Evolutionary conservation across 352 stramenopile genomes (phyloP).

Genomic region (Thalassiosira hispida): DNA sequence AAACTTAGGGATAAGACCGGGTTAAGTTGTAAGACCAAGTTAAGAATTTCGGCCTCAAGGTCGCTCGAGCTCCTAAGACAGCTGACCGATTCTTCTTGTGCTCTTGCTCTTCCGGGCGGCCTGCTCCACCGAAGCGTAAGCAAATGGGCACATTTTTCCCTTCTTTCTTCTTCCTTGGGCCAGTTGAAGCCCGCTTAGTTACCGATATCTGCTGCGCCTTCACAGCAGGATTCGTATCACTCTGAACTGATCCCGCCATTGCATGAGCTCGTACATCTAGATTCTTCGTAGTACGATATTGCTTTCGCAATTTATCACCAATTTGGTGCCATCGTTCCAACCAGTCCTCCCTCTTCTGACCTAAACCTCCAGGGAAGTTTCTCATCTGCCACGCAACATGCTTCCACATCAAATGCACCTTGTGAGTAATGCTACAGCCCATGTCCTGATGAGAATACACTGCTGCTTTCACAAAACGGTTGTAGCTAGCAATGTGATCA

Average conservation of each 20-base stretch:
- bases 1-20: too few species aligned
- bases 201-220: not conserved
- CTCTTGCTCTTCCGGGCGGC: too few species aligned
- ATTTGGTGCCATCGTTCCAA: conserved; percentile 20
- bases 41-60: too few species aligned
- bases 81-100: too few species aligned
- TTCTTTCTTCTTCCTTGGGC: not conserved
- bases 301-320: not conserved
- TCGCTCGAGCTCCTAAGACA: too few species aligned
- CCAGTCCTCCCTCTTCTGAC: conserved; percentile 41
- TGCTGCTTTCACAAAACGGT: conserved; percentile 22
- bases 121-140: too few species aligned
- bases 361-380: conserved; percentile 17
- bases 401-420: conserved; percentile 42
- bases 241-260: not conserved
- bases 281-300: conserved; percentile 4
- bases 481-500: conserved; percentile 14
- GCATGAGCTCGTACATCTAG: not conserved
- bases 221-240: conserved; percentile 13
- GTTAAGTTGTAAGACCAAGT: too few species aligned
- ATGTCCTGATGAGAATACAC: conserved; percentile 11
- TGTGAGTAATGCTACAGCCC: conserved; percentile 34
- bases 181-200: too few species aligned
- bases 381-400: conserved; percentile 31
- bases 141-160: not conserved